Percentiles rank a stretch among this genome's conserved stretches.
phyloP scores from a whole-genome alignment of 805 yeast species.

The Candida corydali region DNA sequence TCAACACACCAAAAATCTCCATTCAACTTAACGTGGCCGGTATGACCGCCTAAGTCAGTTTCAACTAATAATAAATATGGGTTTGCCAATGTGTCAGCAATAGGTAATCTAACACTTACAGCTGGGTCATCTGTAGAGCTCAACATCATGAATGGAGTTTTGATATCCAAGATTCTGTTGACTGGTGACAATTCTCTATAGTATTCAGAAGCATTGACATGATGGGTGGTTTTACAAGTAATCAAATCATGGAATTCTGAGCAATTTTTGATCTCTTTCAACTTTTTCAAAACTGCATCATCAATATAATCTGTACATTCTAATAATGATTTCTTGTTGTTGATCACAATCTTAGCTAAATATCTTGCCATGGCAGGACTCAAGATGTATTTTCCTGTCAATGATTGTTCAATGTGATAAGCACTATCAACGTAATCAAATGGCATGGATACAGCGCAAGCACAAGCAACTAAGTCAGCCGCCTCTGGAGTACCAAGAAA shows the following conservation, averaged over 20 bases:
- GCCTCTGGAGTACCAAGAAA: constrained; percentile 64
- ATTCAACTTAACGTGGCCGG: constrained; percentile 65
- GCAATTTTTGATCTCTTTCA: constrained; percentile 27
- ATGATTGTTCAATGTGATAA: constrained; percentile 33
- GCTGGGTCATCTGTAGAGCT: constrained; percentile 75
- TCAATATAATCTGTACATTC: constrained; percentile 20
- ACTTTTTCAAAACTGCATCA: constrained; percentile 17
- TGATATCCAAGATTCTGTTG: constrained; percentile 44
- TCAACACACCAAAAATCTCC: constrained; percentile 61
- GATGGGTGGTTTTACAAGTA: constrained; percentile 67
- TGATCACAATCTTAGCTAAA: constrained; percentile 28
- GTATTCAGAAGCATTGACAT: constrained; percentile 58
- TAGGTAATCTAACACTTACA: constrained; percentile 54
- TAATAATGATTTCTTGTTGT: constrained; percentile 31
- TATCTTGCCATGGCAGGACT: constrained; percentile 29
- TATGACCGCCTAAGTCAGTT: constrained; percentile 74
- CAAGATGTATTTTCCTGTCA: constrained; percentile 31
- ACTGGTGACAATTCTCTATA: constrained; percentile 61
- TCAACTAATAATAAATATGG: constrained; percentile 58
- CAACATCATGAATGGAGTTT: constrained; percentile 62
- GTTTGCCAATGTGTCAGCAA: constrained; percentile 44
- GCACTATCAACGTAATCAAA: constrained; percentile 66
- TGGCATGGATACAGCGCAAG: constrained; percentile 58
- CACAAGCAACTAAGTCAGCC: constrained; percentile 39
- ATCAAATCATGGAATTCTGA: constrained; percentile 59